Base-by-base conservation (phyloP, 345 rosid genomes). In the Dovyalis caffra region DNA sequence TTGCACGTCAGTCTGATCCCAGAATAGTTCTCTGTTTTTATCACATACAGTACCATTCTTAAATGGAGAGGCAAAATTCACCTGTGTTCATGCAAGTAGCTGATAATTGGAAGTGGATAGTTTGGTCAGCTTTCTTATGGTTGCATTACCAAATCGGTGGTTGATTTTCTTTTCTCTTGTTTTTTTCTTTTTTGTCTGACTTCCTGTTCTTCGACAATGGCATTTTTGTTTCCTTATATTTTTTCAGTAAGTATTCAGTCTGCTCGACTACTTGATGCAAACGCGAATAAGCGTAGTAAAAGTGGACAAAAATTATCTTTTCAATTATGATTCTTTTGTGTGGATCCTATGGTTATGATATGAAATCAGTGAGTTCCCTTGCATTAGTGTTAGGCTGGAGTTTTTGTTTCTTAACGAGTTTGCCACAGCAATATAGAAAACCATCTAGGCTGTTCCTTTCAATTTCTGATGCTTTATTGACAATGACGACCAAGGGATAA, bases 1-100 rank as follows among this genome's bases (percentile, higher is more conserved):
- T 81, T 81, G 78, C 78, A 77, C 76, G 78, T 77, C 81, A 76
- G 80, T 81, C 78, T 81, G 81, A 69, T 74, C 84, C 78, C 74
- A 60, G 4, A 77, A 51, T 37, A 6, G 11, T 25, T 18, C 45
- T 47, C 9, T 23, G 2, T 28, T 66, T 4, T 45, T 32, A 15
- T 20, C 26, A 34, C 26, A n/a, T 35, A 40, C 12, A 31, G 34
- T 53, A n/a, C 18, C 37, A n/a, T 64, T 64, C 34, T 51, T 25
- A 51, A 18, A 9, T 10, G 47, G 47, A 64, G 15, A 18, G 10
- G 14, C 40, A 61, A 26, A 72, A 40, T 15, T 23, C 33, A 23
- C 18, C 21, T 49, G 15, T 21, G 66, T 20, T 28, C 21, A 20
- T 72, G 25, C 33, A 43, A 1, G n/a, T n/a, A 38, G 16, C 8